Conservation (phyloP, 2,329 filamentous ascomycete species). For the Spiromastix sp. region DNA sequence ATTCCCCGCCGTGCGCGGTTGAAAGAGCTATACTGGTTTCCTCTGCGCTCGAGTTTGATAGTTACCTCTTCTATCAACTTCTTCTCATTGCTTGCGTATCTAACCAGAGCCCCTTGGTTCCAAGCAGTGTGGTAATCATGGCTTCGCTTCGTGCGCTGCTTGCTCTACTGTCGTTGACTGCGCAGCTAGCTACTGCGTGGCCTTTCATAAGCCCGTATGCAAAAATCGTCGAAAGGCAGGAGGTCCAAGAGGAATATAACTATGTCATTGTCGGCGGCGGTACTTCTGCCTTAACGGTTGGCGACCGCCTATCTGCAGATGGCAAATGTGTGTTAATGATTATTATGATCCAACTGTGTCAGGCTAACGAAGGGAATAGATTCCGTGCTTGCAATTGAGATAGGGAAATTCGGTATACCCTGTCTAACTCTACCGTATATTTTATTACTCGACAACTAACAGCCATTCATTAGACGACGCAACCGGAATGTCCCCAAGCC, state of each 20-base stretch:
- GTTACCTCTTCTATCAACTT: no score
- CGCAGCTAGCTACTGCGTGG: not conserved
- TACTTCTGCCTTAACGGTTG: conserved; percentile 2
- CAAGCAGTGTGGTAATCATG: no score
- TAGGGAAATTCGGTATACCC: conserved; percentile 2
- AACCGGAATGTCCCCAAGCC: conserved; percentile 10
- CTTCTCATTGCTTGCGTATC: no score
- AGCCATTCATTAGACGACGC: conserved; percentile 9
- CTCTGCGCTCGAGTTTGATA: no score
- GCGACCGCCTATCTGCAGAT: conserved; percentile 3
- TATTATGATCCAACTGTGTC: no score
- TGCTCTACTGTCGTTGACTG: not conserved
- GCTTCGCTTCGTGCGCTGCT: not conserved
- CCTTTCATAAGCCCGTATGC: not conserved
- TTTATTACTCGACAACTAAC: not conserved
- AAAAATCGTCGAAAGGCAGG: not conserved
- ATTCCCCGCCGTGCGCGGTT: no score
- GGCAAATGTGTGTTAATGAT: conserved; percentile 1
- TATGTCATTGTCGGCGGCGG: conserved; percentile 5
- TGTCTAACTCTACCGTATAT: not conserved
- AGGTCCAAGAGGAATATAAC: conserved; percentile 1
- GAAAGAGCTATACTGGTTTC: no score
- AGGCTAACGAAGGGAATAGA: conserved; percentile 1
- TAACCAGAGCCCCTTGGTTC: no score
- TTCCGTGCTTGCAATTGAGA: conserved; percentile 1